These are phyloP conservation scores for Naganishia liquefaciens DNA, from an alignment of 1,284 basidiomycete genomes.

Conservation along the genomic window DNA sequence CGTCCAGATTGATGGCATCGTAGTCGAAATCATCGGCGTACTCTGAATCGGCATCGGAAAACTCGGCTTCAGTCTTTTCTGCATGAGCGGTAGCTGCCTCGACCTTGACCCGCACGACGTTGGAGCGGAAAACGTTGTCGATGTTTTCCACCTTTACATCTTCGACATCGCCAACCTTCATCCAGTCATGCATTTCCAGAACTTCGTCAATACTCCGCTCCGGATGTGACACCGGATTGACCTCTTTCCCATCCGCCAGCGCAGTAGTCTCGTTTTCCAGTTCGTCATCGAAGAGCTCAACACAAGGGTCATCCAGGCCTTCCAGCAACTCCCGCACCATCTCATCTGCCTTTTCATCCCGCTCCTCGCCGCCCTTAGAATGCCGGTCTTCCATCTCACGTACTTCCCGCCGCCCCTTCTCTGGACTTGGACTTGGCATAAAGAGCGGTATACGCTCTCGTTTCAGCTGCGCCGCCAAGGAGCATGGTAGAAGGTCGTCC, in stretches of 20 bases:
- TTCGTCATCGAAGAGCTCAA: conserved; percentile 36
- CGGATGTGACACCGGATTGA: conserved; percentile 1
- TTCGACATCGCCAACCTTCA: background rate
- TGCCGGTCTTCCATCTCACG: background rate
- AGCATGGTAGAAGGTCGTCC: background rate
- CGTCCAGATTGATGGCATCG: conserved; percentile 20
- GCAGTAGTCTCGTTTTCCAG: conserved; percentile 6
- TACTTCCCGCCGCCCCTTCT: background rate
- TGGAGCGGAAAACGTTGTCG: background rate
- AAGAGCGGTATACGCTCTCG: conserved; percentile 6
- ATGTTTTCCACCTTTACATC: too few relatives aligned
- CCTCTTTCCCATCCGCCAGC: background rate
- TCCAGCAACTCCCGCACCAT: conserved; percentile 50
- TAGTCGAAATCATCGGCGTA: conserved; percentile 28
- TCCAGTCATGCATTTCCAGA: conserved; percentile 12
- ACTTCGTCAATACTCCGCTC: background rate
- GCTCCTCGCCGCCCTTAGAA: background rate
- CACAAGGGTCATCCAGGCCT: conserved; percentile 50
- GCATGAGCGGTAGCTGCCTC: background rate
- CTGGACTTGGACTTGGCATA: conserved; percentile 21
- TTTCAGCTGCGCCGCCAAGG: background rate
- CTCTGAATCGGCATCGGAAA: conserved; percentile 14
- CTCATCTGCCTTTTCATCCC: conserved; percentile 44
- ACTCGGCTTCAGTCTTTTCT: background rate
- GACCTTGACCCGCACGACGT: too few relatives aligned